A percentile compares a stretch with the other conserved stretches of the same genome.
Conservation (phyloP, 371 early-diverging fungal species). For the Mucor mucedo region DNA sequence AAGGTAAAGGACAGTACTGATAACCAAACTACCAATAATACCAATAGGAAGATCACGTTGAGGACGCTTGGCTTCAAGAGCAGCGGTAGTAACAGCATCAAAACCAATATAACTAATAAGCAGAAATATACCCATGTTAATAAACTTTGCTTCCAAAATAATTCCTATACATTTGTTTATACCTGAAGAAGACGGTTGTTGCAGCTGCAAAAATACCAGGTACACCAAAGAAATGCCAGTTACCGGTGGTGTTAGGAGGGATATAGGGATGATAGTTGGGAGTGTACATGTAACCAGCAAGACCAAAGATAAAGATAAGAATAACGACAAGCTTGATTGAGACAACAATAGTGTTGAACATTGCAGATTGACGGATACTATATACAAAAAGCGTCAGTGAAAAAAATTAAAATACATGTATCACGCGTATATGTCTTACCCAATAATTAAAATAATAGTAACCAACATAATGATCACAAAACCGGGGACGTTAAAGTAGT, state of each 20-base stretch:
- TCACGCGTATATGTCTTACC: conserved; percentile 39
- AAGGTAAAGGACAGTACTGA: conserved; percentile 83
- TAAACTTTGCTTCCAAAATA: background rate
- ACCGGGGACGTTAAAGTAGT: conserved; percentile 78
- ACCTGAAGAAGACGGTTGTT: conserved; percentile 79
- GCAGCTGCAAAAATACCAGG: conserved; percentile 79
- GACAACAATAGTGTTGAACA: conserved; percentile 75
- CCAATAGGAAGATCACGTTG: conserved; percentile 87
- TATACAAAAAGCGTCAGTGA: background rate
- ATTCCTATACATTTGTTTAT: background rate
- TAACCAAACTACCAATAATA: conserved; percentile 75
- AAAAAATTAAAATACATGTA: background rate
- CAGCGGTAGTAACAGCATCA: conserved; percentile 87
- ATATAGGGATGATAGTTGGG: conserved; percentile 82
- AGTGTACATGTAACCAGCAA: conserved; percentile 65
- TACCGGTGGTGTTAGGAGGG: conserved; percentile 60
- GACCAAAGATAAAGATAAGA: conserved; percentile 79
- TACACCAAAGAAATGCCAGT: conserved; percentile 68
- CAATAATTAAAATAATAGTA: conserved; percentile 64
- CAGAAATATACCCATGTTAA: background rate
- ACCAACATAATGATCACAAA: conserved; percentile 66
- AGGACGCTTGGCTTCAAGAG: conserved; percentile 86
- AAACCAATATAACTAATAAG: conserved; percentile 80
- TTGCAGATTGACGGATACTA: conserved; percentile 71
- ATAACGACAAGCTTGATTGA: conserved; percentile 76